Conservation (phyloP, 1,139 yeast species). For the Protomyces inundatus region DNA sequence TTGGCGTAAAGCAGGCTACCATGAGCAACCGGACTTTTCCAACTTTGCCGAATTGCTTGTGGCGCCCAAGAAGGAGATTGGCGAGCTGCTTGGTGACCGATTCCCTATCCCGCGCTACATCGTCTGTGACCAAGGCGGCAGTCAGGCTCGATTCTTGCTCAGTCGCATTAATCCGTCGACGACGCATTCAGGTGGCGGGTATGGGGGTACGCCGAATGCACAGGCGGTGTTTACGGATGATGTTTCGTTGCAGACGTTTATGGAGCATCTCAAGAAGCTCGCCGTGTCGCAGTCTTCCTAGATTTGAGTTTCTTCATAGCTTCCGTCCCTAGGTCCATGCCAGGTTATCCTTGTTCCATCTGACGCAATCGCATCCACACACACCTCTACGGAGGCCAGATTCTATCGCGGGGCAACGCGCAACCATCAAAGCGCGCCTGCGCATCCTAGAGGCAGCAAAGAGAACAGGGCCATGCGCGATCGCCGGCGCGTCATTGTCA, state of each 20-base stretch:
- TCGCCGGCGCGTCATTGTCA: background rate
- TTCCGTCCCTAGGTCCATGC: background rate
- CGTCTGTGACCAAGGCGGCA: constrained; percentile 95
- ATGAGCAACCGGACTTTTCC: constrained; percentile 82
- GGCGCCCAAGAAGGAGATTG: constrained; percentile 89
- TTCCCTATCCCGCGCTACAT: constrained; percentile 96
- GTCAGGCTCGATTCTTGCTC: constrained; percentile 93
- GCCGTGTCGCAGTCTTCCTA: constrained; percentile 26
- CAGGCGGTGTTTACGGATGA: constrained; percentile 93
- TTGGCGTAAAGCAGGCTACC: constrained; percentile 95
- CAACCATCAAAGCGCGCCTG: background rate
- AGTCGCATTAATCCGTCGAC: constrained; percentile 92
- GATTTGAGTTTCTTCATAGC: background rate
- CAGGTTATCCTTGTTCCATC: background rate
- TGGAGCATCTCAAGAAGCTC: constrained; percentile 58
- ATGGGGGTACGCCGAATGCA: constrained; percentile 51
- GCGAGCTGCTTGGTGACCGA: constrained; percentile 81
- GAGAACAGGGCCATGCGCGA: background rate
- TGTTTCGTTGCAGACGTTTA: constrained; percentile 84
- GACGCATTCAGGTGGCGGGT: constrained; percentile 55
- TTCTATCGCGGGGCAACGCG: background rate
- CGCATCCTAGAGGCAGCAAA: background rate
- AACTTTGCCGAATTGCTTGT: constrained; percentile 81
- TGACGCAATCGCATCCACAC: background rate
- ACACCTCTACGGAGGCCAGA: too few species aligned